phyloP scores from a whole-genome alignment of 768 basidiomycete species.

The Cytidiella melzeri region DNA sequence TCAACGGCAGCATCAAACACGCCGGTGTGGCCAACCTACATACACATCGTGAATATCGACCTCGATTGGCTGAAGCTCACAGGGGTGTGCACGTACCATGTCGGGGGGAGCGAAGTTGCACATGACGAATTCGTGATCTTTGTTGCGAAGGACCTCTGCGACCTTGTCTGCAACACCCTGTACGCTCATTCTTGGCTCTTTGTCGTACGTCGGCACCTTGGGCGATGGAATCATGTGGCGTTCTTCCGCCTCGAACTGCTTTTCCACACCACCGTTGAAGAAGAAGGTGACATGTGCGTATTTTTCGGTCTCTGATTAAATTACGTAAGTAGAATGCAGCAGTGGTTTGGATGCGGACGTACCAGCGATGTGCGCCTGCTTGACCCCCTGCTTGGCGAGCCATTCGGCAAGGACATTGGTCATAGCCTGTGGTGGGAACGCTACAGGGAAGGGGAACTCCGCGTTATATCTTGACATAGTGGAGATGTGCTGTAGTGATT shows the following conservation, averaged over 20 bases:
- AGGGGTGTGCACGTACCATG: conserved; percentile 59
- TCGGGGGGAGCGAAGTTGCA: conserved; percentile 98
- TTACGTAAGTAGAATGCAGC: background rate
- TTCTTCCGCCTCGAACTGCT: conserved; percentile 80
- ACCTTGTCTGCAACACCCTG: conserved; percentile 88
- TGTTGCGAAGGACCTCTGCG: conserved; percentile 69
- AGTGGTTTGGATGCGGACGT: conserved; percentile 14
- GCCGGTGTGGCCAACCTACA: conserved; percentile 86
- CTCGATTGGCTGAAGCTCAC: background rate
- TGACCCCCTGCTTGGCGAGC: conserved; percentile 71
- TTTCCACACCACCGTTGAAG: conserved; percentile 96
- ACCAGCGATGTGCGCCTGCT: conserved; percentile 88
- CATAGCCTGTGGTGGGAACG: conserved; percentile 94
- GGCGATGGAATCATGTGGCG: conserved; percentile 87
- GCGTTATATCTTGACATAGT: conserved; percentile 94
- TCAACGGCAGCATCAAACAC: conserved; percentile 85
- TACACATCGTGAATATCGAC: no score
- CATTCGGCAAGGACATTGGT: conserved; percentile 93
- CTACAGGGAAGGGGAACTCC: conserved; percentile 83
- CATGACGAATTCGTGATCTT: conserved; percentile 86
- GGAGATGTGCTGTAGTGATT: conserved; percentile 57
- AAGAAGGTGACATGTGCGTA: conserved; percentile 98
- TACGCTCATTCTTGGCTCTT: conserved; percentile 85
- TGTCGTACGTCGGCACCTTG: conserved; percentile 92
- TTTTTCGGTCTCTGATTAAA: conserved; percentile 79